phyloP scores from a whole-genome alignment of 345 rosid species.

The Populus ilicifolia region DNA sequence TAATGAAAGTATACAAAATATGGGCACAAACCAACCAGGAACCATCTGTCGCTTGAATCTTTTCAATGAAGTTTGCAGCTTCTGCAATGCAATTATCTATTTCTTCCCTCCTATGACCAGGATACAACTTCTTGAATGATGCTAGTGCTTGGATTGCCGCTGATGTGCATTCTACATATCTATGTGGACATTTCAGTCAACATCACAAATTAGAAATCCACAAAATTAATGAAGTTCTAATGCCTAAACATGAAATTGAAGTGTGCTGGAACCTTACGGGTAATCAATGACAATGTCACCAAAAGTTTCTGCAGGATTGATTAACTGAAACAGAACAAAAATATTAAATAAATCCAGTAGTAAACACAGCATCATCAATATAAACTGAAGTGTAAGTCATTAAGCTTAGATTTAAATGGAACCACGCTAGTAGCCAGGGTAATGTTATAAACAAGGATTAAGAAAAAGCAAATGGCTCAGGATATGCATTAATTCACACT shows the following conservation, averaged over 20 bases:
- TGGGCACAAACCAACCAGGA: constrained; percentile 54
- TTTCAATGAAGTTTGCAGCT: constrained; percentile 61
- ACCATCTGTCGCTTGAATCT: constrained; percentile 70
- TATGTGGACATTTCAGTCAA: constrained; percentile 19
- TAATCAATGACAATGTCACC: constrained; percentile 96
- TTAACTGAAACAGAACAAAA: constrained; percentile 39
- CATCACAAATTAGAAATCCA: constrained; percentile 5
- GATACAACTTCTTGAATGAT: constrained; percentile 58
- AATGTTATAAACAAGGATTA: too few relatives aligned
- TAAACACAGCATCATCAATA: too few relatives aligned
- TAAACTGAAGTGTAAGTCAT: neutral
- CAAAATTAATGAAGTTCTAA: too few relatives aligned
- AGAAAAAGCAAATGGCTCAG: too few relatives aligned
- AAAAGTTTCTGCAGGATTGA: constrained; percentile 98
- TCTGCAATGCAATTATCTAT: constrained; percentile 61
- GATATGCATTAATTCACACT: too few relatives aligned
- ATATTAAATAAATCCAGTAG: neutral
- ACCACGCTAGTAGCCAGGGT: too few relatives aligned
- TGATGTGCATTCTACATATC: constrained; percentile 91
- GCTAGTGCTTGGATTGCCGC: constrained; percentile 84
- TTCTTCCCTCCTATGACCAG: constrained; percentile 72
- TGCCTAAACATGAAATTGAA: neutral
- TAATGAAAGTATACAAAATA: neutral
- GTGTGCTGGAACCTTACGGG: constrained; percentile 55
- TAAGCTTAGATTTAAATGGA: too few relatives aligned